Evolutionary conservation across 495 filamentous ascomycete genomes (phyloP), one percentile per base, ranked within the genome.

Genomic region (Apodospora peruviana): DNA sequence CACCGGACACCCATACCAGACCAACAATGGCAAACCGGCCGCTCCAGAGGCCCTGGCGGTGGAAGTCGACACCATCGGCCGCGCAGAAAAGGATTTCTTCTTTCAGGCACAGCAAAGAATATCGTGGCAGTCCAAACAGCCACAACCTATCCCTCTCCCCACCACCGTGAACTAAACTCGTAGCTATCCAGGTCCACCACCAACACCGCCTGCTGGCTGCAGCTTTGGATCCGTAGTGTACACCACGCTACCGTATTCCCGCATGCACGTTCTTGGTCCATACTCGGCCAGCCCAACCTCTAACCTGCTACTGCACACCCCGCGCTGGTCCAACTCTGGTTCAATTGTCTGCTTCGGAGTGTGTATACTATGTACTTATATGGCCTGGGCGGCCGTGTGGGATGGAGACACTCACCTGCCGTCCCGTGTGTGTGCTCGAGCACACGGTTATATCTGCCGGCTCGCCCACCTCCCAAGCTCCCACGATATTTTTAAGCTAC

Each of bases 371-470:
- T 2, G 9, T 40, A 8, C 18, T 40, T 8, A 14, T 40, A 17
- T 9, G 12, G 14, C 37, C 9, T 14, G 14, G 12, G 37, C 37
- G 18, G 37, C 32, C 32, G 11, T 17, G 37, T 16, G 37, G 14
- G 14, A 17, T 18, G 9, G 12, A 8, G 37, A 40, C 14, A 40
- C 18, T 20, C 18, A 46, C 20, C 18, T 37, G 34, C 40, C 40
- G 48, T 45, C 8, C 45, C 45, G 8, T 22, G 40, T 43, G 41
- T 7, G 32, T 40, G 56, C 48, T 55, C 41, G 49, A 54, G 47
- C 56, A 51, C 55, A 50, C 47, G 43, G 47, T 21, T 62, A 60
- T 55, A 58, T 55, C 43, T 62, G 53, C 54, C 60, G 51, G 52
- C 35, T 39, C 18, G 17, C 55, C 51, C 57, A 46, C 22, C 45